Evolutionary conservation across 768 basidiomycete species (phyloP), one percentile per base, ranked within the genome.

Genomic region (Lanmaoa pseudosensibilis): DNA sequence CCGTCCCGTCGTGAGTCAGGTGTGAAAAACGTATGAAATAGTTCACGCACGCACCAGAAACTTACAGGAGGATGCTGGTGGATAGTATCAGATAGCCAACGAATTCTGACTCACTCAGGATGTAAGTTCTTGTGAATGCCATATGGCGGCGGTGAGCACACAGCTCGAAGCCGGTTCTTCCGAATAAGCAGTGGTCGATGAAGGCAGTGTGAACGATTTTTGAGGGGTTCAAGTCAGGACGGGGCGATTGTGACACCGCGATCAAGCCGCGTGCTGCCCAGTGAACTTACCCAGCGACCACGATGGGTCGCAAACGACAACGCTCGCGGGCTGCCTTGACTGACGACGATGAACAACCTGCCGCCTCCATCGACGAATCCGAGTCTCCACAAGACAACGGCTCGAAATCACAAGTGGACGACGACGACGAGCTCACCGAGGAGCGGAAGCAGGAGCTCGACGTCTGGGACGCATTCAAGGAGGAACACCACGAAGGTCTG

Each of bases 401-500:
- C 39, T 33, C 50, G 25, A 33, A 23, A 6, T 54, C 59, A 9
- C 56, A 52, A 21, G 30, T 23, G 2, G 55, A 54, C 19, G 52
- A 50, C 8, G 51, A 40, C 0, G 66, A 58, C 44, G 63, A 53
- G 50, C 58, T 44, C 41, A 55, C 32, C 5, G 65, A 65, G 54
- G 67, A 67, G 46, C 66, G 61, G 23, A 77, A 81, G 63, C 84
- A 80, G 67, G 87, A 87, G 61, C 78, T 75, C 56, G 83, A 84
- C 33, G 77, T 89, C 37, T 90, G 88, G 88, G 85, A 88, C 45
- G 75, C 83, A 38, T 81, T 92, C 67, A 82, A 83, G 65, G 91
- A 92, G 64, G 88, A 92, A 57, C 83, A 90, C 62, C 85, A 84
- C 68, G 91, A 92, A 80, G 82, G 91, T 87, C 41, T 47, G 77